phyloP scores from a whole-genome alignment of 1,284 basidiomycete genomes.

The Ustilago tritici region DNA sequence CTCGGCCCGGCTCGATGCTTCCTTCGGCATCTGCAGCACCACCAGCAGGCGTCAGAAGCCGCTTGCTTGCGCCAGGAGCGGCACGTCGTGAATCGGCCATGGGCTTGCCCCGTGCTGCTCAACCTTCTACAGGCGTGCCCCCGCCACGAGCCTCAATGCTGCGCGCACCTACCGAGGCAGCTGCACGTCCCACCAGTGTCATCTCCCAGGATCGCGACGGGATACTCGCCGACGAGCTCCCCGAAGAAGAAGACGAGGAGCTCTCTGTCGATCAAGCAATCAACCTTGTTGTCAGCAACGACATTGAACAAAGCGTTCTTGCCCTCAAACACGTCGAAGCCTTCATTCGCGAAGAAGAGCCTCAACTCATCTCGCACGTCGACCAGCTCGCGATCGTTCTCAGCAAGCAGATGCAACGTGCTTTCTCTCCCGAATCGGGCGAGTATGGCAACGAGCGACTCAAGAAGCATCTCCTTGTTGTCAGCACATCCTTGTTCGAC shows the following conservation, averaged over 20 bases:
- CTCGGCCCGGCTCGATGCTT: conserved; percentile 34
- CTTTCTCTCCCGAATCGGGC: conserved; percentile 46
- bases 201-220: conserved; percentile 22
- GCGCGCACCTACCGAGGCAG: conserved; percentile 14
- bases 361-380: conserved; percentile 60
- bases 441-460: conserved; percentile 43
- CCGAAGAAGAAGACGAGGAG: conserved; percentile 51
- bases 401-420: conserved; percentile 55
- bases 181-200: conserved; percentile 15
- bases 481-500: conserved; percentile 57
- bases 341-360: conserved; percentile 52
- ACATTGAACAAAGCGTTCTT: conserved; percentile 87
- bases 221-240: conserved; percentile 38
- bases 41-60: conserved; percentile 34
- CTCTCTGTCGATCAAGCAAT: conserved; percentile 58
- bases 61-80: conserved; percentile 31
- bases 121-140: conserved; percentile 12
- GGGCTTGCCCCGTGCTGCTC: conserved; percentile 37
- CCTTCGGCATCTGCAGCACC: conserved; percentile 24
- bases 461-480: conserved; percentile 63
- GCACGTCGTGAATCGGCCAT: conserved; percentile 45
- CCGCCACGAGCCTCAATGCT: conserved; percentile 35
- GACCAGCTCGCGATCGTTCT: conserved; percentile 74
- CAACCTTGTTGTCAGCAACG: conserved; percentile 79
- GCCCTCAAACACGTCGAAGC: conserved; percentile 81